Evolutionary conservation across 2,329 filamentous ascomycete genomes (phyloP), one percentile per base, ranked within the genome.

Genomic region (Colletotrichum brevisporum): DNA sequence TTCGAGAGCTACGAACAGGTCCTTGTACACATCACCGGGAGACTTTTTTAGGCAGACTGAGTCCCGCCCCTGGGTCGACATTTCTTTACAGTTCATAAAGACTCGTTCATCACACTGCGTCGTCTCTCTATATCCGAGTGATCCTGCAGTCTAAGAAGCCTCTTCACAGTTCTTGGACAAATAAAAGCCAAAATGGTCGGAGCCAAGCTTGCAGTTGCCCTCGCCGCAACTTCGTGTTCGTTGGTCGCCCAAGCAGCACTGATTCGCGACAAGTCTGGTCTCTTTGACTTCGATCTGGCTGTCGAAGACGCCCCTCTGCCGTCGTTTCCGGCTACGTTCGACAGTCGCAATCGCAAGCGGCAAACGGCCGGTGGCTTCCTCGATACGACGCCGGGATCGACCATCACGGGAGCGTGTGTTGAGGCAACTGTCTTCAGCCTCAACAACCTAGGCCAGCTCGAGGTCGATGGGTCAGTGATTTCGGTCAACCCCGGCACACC

Each of bases 371-470:
- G 64, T 5, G 59, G 59, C 21, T 68, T 64, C 53, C 18, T 64
- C 15, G 53, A 57, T n/a, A 27, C 53, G 3, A n/a, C 9, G 27
- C 26, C 48, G 5, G 45, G 21, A 16, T 31, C 47, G 16, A 9
- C 45, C 10, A 52, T 16, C 15, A 50, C 54, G 10, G n/a, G 15
- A 21, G 47, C 47, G 21, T 68, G 60, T n/a, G 26, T 15, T 4
- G 47, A 47, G 16, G 65, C 65, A 10, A 16, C 48, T 2, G 24
- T 26, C 3, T 64, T 58, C 39, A 53, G 16, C 26, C 26, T 68
- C 15, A 68, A 59, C 60, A 59, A 10, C 16, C 16, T 45, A 12
- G 65, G 65, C 21, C 60, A 67, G 56, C 65, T 71, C 13, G 55
- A 47, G n/a, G 50, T 60, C 24, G 57, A 39, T 5, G 27, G 45